These are phyloP conservation scores for Steccherinum ochraceum DNA, from an alignment of 768 basidiomycete genomes.

Conservation along the genomic window DNA sequence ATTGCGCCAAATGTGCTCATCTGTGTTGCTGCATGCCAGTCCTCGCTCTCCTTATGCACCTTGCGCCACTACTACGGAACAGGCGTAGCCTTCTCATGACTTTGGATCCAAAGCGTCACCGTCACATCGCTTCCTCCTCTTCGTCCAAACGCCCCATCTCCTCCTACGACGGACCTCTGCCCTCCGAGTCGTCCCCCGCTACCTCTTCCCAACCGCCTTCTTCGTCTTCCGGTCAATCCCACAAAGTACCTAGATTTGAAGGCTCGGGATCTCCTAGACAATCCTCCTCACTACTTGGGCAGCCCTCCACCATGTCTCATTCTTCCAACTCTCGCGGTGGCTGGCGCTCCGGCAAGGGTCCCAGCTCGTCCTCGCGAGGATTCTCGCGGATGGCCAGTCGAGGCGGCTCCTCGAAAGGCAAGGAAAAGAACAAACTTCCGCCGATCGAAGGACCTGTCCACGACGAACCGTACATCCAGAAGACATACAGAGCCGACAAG, in stretches of 20 bases:
- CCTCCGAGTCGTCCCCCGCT: constrained; percentile 2
- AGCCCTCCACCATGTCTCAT: constrained; percentile 4
- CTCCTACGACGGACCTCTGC: constrained; percentile 31
- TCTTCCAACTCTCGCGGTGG: neutral
- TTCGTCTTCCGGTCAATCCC: constrained; percentile 6
- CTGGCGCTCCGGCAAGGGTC: neutral
- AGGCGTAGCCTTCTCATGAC: constrained; percentile 59
- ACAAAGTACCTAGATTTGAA: constrained; percentile 15
- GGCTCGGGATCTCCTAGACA: neutral
- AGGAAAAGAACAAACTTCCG: constrained; percentile 1
- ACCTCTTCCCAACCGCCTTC: constrained; percentile 6
- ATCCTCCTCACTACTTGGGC: neutral
- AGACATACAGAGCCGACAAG: constrained; percentile 18
- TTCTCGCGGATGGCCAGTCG: neutral
- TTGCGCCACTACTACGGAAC: constrained; percentile 38
- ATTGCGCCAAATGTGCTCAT: no score
- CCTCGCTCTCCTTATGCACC: constrained; percentile 36
- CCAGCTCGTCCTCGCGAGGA: neutral
- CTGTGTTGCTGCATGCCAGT: no score
- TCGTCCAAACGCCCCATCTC: constrained; percentile 37
- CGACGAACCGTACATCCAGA: constrained; percentile 27
- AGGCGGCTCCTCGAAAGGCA: neutral
- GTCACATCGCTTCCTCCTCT: constrained; percentile 15
- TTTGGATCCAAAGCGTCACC: constrained; percentile 32
- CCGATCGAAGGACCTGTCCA: constrained; percentile 28